These are phyloP conservation scores for Apiotrichum mycotoxinovorans DNA, from an alignment of 1,284 basidiomycete species.

Conservation along the genomic window DNA sequence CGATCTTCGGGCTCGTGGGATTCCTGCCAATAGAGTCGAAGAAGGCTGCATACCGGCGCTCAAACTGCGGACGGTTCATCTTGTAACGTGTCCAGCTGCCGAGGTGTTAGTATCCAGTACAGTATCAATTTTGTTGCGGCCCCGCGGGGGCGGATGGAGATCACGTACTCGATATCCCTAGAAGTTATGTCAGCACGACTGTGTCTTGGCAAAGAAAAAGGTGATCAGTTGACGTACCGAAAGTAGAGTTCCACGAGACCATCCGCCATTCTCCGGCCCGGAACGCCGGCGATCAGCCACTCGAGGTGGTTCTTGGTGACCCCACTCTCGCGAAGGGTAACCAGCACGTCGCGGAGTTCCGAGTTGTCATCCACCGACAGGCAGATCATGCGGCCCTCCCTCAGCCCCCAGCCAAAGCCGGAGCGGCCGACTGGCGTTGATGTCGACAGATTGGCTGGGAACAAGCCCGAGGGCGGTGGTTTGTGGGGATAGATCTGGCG, in stretches of 20 bases:
- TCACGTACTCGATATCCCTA: constrained; percentile 21
- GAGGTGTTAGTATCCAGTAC: constrained; percentile 4
- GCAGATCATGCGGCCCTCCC: constrained; percentile 43
- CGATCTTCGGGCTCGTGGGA: constrained; percentile 46
- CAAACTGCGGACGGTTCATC: constrained; percentile 49
- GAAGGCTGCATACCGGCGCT: constrained; percentile 44
- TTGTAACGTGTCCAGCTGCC: constrained; percentile 53
- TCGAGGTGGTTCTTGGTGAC: constrained; percentile 48
- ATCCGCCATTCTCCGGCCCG: constrained; percentile 47
- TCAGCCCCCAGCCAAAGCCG: constrained; percentile 45
- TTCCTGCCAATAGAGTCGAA: constrained; percentile 47
- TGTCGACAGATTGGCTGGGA: constrained; percentile 38
- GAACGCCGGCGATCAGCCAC: constrained; percentile 49
- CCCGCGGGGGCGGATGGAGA: neutral
- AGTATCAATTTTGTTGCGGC: neutral
- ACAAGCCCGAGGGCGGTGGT: constrained; percentile 45
- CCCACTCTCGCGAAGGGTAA: constrained; percentile 49
- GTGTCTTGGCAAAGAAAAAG: neutral
- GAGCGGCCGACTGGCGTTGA: constrained; percentile 33
- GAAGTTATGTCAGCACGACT: neutral
- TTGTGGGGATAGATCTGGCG: constrained; percentile 37
- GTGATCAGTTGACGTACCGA: constrained; percentile 26
- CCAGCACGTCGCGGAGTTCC: constrained; percentile 44
- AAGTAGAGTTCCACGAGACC: constrained; percentile 50
- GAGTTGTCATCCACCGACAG: constrained; percentile 38